Percentiles rank a stretch among this genome's conserved stretches.
phyloP scores from a whole-genome alignment of 768 basidiomycete species.

The Cystofilobasidium macerans region DNA sequence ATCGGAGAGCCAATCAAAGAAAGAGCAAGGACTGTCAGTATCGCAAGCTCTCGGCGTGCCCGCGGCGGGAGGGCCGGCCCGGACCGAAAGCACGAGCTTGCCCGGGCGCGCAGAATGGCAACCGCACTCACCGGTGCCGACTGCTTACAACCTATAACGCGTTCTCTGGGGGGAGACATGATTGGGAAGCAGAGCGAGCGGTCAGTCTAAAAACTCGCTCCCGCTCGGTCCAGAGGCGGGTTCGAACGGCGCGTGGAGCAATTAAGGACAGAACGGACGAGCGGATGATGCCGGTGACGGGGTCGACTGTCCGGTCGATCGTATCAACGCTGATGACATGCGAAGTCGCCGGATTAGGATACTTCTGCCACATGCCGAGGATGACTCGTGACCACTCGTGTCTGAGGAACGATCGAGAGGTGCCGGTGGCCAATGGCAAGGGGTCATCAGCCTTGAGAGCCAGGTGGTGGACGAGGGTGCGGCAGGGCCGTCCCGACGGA shows the following conservation, averaged over 20 bases:
- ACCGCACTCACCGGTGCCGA: conserved; percentile 51
- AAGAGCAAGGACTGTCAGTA: not conserved
- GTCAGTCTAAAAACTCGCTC: too few relatives aligned
- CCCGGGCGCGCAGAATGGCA: not conserved
- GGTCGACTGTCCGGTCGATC: conserved; percentile 22
- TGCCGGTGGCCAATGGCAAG: not conserved
- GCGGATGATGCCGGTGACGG: conserved; percentile 23
- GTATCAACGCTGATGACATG: conserved; percentile 25
- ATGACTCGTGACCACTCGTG: conserved; percentile 24
- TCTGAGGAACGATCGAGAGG: not conserved
- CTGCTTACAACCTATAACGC: conserved; percentile 68
- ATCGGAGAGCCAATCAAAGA: not conserved
- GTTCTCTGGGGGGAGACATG: not conserved
- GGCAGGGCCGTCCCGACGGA: not conserved
- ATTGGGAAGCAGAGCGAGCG: too few relatives aligned
- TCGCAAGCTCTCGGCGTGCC: too few relatives aligned
- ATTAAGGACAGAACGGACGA: conserved; percentile 13
- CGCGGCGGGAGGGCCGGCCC: not conserved
- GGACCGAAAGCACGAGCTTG: not conserved
- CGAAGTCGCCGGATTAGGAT: conserved; percentile 21
- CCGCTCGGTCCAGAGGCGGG: not conserved
- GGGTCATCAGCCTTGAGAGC: not conserved
- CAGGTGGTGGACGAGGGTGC: not conserved
- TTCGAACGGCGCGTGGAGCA: not conserved
- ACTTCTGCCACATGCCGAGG: conserved; percentile 26